phyloP scores from a whole-genome alignment of 306 rosid genomes.

The Cicer pinnatifidum region DNA sequence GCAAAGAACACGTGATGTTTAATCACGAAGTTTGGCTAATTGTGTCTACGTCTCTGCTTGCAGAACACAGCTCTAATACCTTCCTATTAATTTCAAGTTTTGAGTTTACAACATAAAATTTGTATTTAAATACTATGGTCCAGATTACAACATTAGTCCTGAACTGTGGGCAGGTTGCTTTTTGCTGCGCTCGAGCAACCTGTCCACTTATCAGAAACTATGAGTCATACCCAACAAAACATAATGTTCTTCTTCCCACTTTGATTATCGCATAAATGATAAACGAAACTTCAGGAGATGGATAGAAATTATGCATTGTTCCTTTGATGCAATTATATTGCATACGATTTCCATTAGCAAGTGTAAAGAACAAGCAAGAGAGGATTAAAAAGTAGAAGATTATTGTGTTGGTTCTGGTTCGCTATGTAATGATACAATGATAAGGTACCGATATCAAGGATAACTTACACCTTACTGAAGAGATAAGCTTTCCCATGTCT shows the following conservation, averaged over 20 bases:
- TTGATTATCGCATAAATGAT: constrained; percentile 21
- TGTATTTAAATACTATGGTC: too few relatives aligned
- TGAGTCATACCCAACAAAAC: too few relatives aligned
- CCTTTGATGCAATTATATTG: constrained; percentile 6
- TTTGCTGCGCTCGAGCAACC: too few relatives aligned
- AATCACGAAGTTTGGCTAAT: too few relatives aligned
- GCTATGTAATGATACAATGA: constrained; percentile 27
- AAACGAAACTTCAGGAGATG: neutral
- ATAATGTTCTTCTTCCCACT: constrained; percentile 21
- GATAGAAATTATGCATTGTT: constrained; percentile 15
- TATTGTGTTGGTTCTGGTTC: neutral
- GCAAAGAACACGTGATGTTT: too few relatives aligned
- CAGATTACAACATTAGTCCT: too few relatives aligned
- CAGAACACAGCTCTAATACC: too few relatives aligned
- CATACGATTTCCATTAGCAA: neutral
- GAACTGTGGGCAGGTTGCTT: too few relatives aligned
- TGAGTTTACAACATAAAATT: too few relatives aligned
- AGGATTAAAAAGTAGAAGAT: neutral
- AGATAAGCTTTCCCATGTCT: constrained; percentile 97
- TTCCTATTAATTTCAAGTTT: too few relatives aligned
- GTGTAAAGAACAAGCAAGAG: neutral
- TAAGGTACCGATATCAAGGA: constrained; percentile 50
- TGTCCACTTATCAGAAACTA: too few relatives aligned
- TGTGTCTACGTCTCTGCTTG: too few relatives aligned
- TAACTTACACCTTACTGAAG: constrained; percentile 95